phyloP scores from a whole-genome alignment of 306 rosid genomes.

The Luffa aegyptiaca region DNA sequence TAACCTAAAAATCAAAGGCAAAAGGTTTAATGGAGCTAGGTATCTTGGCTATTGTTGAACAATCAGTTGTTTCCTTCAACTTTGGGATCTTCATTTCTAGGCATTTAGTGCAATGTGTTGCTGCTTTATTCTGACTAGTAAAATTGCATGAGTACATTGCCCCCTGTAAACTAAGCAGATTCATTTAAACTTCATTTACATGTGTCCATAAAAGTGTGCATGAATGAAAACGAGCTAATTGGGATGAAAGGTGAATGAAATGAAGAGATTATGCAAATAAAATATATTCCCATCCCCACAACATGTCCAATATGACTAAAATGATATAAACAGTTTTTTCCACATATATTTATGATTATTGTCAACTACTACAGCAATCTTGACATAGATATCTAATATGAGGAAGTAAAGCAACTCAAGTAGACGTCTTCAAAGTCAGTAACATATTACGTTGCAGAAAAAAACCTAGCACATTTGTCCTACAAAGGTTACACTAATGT shows the following conservation, averaged over 20 bases:
- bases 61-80: neutral
- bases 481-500: neutral
- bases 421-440: neutral
- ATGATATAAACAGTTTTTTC: neutral
- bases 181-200: neutral
- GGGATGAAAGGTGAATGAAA: neutral
- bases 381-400: neutral
- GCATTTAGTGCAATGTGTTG: neutral
- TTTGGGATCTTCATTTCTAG: neutral
- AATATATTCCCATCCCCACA: neutral
- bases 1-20: conserved; percentile 33
- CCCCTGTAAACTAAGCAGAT: neutral
- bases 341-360: neutral
- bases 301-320: neutral
- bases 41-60: neutral
- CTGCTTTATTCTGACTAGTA: neutral
- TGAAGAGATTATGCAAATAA: neutral
- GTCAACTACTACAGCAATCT: neutral
- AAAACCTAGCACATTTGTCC: neutral
- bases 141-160: neutral
- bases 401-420: neutral
- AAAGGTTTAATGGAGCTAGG: neutral
- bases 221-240: neutral
- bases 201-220: neutral
- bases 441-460: neutral